A percentile compares a stretch with the other conserved stretches of the same genome.
phyloP scores from a whole-genome alignment of 352 stramenopile species.

The Phytophthora palmivora region DNA sequence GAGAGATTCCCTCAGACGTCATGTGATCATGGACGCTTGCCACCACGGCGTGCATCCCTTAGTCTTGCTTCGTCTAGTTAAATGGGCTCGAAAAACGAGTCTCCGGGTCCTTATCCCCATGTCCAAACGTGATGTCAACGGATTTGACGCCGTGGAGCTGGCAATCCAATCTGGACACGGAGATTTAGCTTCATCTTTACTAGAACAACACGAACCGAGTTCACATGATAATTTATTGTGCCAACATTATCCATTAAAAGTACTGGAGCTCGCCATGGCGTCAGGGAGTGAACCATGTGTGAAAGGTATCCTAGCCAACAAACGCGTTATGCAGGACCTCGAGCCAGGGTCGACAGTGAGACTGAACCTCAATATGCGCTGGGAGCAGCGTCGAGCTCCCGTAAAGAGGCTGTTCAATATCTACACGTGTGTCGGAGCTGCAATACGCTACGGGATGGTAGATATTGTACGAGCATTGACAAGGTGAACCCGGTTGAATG shows the following conservation, averaged over 20 bases:
- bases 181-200: slow-evolving; percentile 12
- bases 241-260: slow-evolving; percentile 16
- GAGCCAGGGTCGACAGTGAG: slow-evolving; percentile 4
- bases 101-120: slow-evolving; percentile 13
- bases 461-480: slow-evolving; percentile 10
- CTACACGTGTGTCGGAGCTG: slow-evolving; percentile 19
- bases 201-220: slow-evolving; percentile 1
- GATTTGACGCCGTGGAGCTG: slow-evolving; percentile 18
- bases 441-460: slow-evolving; percentile 10
- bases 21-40: slow-evolving; percentile 32
- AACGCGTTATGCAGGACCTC: slow-evolving; percentile 14
- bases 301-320: slow-evolving; percentile 6
- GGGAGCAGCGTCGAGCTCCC: slow-evolving; percentile 9
- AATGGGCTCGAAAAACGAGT: slow-evolving; percentile 22
- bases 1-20: slow-evolving; percentile 10
- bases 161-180: slow-evolving; percentile 21
- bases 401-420: slow-evolving; percentile 21
- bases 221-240: slow-evolving; percentile 16
- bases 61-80: slow-evolving; percentile 21
- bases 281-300: slow-evolving; percentile 13
- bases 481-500: slow-evolving; percentile 15
- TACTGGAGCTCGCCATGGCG: slow-evolving; percentile 27
- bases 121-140: slow-evolving; percentile 11
- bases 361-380: slow-evolving; percentile 14
- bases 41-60: slow-evolving; percentile 9